phyloP scores from a whole-genome alignment of 164 flowering plant genomes.

The Taxillus chinensis region DNA sequence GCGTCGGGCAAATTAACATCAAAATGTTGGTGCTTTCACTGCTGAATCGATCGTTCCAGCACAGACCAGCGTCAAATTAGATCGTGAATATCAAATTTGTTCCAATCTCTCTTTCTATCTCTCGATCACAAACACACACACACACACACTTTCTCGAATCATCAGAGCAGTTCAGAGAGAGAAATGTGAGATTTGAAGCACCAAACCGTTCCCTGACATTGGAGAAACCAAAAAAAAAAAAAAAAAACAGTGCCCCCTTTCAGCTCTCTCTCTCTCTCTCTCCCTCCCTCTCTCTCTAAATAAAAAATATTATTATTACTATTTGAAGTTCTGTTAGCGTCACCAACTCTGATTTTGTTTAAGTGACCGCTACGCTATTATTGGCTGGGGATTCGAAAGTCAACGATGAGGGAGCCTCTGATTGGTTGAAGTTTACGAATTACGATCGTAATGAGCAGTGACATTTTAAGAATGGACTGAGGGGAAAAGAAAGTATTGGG shows the following conservation, averaged over 20 bases:
- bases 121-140: neutral
- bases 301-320: neutral
- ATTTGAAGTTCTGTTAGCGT: neutral
- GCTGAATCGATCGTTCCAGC: neutral
- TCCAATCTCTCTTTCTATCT: too few species aligned
- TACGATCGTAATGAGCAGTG: too few species aligned
- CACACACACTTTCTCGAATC: neutral
- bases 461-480: too few species aligned
- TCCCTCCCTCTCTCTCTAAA: neutral
- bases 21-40: neutral
- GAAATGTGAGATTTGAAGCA: conserved; percentile 1
- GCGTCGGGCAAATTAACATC: neutral
- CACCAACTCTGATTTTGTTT: neutral
- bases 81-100: neutral
- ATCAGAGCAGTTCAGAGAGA: neutral
- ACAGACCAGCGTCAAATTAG: neutral
- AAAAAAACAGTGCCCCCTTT: neutral
- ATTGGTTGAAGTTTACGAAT: neutral
- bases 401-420: neutral
- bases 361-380: neutral
- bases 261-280: neutral
- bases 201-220: neutral
- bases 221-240: neutral
- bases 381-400: neutral
- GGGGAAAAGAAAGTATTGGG: too few species aligned